Evolutionary conservation across 2,329 filamentous ascomycete species (phyloP).

Genomic region (Pseudocercospora eumusae): DNA sequence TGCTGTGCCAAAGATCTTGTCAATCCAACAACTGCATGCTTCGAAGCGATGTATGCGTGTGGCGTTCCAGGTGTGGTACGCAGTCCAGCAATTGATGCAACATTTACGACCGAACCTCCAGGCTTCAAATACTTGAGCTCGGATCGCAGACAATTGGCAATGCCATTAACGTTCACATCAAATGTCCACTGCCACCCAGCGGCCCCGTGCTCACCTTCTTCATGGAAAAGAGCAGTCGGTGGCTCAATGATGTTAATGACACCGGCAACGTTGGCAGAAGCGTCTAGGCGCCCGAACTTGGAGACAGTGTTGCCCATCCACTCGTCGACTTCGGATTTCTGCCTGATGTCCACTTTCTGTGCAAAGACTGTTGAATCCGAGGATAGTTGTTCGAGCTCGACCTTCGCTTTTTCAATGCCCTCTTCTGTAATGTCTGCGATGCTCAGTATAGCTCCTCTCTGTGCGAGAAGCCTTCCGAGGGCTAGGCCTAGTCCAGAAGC

Average conservation of each 20-base stretch:
- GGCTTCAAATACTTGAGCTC: constrained; percentile 1
- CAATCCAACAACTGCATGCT: neutral
- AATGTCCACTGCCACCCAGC: neutral
- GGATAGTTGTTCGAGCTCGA: constrained; percentile 10
- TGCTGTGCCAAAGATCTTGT: neutral
- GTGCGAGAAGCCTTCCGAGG: constrained; percentile 47
- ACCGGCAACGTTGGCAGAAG: constrained; percentile 2
- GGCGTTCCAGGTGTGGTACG: neutral
- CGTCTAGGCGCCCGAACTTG: constrained; percentile 6
- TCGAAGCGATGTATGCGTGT: neutral
- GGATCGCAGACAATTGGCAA: neutral
- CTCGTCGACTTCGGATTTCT: neutral
- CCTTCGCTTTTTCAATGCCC: constrained; percentile 38
- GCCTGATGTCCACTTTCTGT: neutral
- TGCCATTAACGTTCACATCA: neutral
- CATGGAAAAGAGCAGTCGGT: neutral
- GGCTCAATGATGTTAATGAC: neutral
- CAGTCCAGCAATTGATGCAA: neutral
- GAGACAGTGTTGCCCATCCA: constrained; percentile 6
- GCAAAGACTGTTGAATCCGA: constrained; percentile 17
- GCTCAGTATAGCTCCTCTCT: constrained; percentile 49
- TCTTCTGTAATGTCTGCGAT: constrained; percentile 48
- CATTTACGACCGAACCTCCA: neutral
- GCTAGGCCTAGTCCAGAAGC: constrained; percentile 52
- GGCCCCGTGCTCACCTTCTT: constrained; percentile 14